Evolutionary conservation across 1,139 yeast species (phyloP), one percentile per base, ranked within the genome.

Genomic region (Arxiozyma telluris): DNA sequence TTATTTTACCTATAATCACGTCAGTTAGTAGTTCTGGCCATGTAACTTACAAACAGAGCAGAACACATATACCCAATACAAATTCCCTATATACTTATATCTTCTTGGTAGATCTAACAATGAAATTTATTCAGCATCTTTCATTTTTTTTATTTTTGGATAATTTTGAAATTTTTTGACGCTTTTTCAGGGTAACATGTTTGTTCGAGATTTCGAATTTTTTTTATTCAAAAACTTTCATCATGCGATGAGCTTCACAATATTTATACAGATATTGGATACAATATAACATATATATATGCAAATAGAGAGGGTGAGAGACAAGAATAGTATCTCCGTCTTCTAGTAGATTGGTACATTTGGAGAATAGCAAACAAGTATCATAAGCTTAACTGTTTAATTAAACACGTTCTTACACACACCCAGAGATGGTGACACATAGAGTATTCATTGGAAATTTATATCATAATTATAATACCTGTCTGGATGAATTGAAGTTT

Each of bases 381-480:
- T 34, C 3, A 34, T 6, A 34, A 15, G n/a, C 6, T 15, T 15
- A 34, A 34, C 4, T 34, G 6, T 34, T 34, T n/a, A 34, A 12
- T 15, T 34, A 15, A 34, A 2, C 6, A 34, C 39, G 2, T 12
- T 34, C 6, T 15, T 34, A 34, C n/a, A 34, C 3, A 34, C 39
- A 34, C 5, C 38, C 9, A 23, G 39, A 20, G n/a, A 38, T 43
- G 48, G 44, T 43, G 44, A n/a, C 30, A n/a, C 50, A 54, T 21
- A 66, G 84, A 47, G 59, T 81, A 4, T 81, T 77, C 61, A 76
- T 81, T 4, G 84, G 84, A 22, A 79, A 80, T 62, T 71, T 81
- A 41, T 72, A 42, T 61, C 68, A 58, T 62, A 76, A 54, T 65
- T 71, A 47, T 65, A 75, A 53, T 59, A 68, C 46, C 57, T 70